phyloP scores from a whole-genome alignment of 176 grass and related monocot genomes.

The Cymbopogon citratus region DNA sequence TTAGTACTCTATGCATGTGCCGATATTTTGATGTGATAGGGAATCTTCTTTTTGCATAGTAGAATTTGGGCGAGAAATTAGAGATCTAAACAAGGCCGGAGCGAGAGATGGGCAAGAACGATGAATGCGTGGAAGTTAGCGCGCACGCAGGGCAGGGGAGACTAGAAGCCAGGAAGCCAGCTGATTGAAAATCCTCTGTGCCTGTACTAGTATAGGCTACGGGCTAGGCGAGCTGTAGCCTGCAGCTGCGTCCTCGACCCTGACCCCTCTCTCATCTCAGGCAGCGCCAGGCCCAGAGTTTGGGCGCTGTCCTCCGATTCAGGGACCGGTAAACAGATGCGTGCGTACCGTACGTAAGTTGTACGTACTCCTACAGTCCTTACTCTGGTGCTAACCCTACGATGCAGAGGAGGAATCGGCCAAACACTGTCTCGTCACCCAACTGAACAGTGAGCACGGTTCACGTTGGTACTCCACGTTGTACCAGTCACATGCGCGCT shows the following conservation, averaged over 20 bases:
- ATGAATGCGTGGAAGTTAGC: slow-evolving; percentile 18
- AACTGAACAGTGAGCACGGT: no score
- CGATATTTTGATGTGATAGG: no score
- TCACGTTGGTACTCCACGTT: no score
- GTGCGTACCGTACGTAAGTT: no score
- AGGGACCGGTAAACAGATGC: not conserved
- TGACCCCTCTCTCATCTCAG: not conserved
- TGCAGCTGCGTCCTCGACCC: not conserved
- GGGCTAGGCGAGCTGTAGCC: not conserved
- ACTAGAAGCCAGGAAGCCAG: not conserved
- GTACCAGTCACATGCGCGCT: not conserved
- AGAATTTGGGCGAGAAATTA: no score
- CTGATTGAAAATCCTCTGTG: slow-evolving; percentile 36
- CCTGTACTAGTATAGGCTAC: no score
- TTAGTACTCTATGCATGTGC: no score
- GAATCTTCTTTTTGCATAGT: no score
- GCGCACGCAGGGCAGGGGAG: not conserved
- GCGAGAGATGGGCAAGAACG: not conserved
- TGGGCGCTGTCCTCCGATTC: slow-evolving; percentile 17
- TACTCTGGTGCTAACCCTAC: no score
- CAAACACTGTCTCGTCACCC: not conserved
- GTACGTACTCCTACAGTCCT: no score
- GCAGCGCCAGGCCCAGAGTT: not conserved
- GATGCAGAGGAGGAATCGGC: not conserved
- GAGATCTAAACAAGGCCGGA: no score